Evolutionary conservation across 1,139 yeast species (phyloP), one percentile per base, ranked within the genome.

Genomic region (Candida frijolesensis): DNA sequence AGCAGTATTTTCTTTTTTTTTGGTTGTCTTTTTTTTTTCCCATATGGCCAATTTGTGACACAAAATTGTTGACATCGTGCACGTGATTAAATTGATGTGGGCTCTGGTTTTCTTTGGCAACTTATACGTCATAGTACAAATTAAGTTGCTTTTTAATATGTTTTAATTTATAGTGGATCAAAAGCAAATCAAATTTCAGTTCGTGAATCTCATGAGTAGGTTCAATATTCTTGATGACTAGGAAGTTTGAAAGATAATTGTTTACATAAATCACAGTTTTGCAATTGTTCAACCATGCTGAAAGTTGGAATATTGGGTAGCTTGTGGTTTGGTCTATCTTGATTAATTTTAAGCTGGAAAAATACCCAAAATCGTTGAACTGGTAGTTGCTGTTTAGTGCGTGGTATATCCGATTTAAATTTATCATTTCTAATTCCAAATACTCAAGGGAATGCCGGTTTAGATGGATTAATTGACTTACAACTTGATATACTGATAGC

Each of bases 281-380:
- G 14, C 49, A 44, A 25, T 45, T 41, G 4, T 43, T 40, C 11
- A 51, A 39, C 54, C 51, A 51, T 18, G 38, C 30, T 4, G 48
- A 19, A 25, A 47, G 12, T 27, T 39, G 44, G 12, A 29, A 15
- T n/a, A 48, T 34, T 11, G 54, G 49, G 25, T 48, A 29, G 32
- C 27, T 29, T 19, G 54, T 49, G 12, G 53, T 51, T 39, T 54
- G 57, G 35, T 54, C 55, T 3, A 54, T 39, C 27, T 43, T 32
- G 10, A 54, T 44, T 14, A 42, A 33, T 22, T 46, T 47, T 32
- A 54, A 16, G 37, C 7, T 30, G 34, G 25, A 47, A 38, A 25
- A 48, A 34, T 33, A 38, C 27, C 14, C 25, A 12, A 25, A 15
- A 6, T 19, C 38, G 6, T 3, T 29, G n/a, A 47, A 47, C 11